phyloP scores from a whole-genome alignment of 177 flowering plant species.

The Vitis hybrid region DNA sequence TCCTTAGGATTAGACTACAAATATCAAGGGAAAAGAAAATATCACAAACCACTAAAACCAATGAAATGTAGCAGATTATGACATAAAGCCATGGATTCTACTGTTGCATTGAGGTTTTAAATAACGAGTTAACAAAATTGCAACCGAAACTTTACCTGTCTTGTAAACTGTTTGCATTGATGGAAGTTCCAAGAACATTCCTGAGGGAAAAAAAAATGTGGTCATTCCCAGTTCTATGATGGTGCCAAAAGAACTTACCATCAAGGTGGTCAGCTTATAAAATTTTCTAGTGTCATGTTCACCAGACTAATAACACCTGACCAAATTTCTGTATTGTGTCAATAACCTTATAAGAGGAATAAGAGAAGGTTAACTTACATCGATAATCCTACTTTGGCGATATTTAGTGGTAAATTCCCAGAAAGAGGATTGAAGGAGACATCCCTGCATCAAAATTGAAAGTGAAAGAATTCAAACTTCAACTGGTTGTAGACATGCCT shows the following conservation, averaged over 20 bases:
- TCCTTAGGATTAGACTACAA: too few species aligned
- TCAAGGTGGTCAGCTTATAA: too few species aligned
- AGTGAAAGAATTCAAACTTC: background rate
- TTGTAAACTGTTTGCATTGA: conserved; percentile 27
- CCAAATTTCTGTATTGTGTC: too few species aligned
- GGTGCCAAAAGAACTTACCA: too few species aligned
- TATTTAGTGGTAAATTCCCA: conserved; percentile 34
- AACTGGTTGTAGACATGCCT: background rate
- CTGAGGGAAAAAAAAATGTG: conserved; percentile 21
- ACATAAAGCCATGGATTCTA: too few species aligned
- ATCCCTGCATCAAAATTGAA: conserved; percentile 32
- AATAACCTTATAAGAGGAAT: background rate
- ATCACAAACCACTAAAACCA: too few species aligned
- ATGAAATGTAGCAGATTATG: too few species aligned
- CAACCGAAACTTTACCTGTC: conserved; percentile 23
- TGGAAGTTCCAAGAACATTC: conserved; percentile 42
- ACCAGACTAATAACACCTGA: too few species aligned
- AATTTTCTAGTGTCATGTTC: background rate
- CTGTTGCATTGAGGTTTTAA: too few species aligned
- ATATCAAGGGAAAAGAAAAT: too few species aligned
- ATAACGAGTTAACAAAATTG: background rate
- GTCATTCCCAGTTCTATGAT: background rate
- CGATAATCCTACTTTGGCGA: conserved; percentile 27
- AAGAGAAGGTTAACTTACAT: conserved; percentile 28
- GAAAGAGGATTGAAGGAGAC: conserved; percentile 50